Conservation (phyloP, 148 eudicot species). For the Amaranthus hypochondriacus region DNA sequence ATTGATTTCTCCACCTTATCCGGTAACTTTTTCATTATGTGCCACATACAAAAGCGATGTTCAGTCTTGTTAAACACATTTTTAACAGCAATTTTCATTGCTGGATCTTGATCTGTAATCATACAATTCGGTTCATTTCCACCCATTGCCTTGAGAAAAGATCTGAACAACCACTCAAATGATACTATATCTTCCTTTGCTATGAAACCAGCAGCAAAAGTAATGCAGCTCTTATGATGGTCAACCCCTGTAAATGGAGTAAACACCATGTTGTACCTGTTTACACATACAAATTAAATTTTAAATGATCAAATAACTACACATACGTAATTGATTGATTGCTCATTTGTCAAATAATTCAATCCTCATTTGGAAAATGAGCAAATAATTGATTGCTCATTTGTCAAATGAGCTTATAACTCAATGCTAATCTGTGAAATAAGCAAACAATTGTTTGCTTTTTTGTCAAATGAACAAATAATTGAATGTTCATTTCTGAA, state of each 20-base stretch:
- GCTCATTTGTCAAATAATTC: too few species aligned
- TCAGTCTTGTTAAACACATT: not conserved
- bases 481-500: too few species aligned
- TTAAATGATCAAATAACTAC: too few species aligned
- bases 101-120: constrained; percentile 10
- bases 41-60: constrained; percentile 3
- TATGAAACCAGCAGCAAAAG: not conserved
- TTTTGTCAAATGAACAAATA: too few species aligned
- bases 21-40: constrained; percentile 1
- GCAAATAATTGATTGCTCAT: too few species aligned
- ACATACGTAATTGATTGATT: too few species aligned
- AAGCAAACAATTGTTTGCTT: too few species aligned
- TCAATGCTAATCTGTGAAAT: too few species aligned
- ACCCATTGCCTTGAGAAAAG: constrained; percentile 1
- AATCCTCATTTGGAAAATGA: too few species aligned
- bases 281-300: not conserved
- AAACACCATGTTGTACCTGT: constrained; percentile 1
- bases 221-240: not conserved
- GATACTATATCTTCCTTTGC: not conserved
- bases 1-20: not conserved
- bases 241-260: constrained; percentile 9
- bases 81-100: not conserved
- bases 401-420: too few species aligned
- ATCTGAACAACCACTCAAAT: not conserved
- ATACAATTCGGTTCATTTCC: not conserved